Conservation (phyloP, 768 basidiomycete genomes). For the Tremella mesenterica region DNA sequence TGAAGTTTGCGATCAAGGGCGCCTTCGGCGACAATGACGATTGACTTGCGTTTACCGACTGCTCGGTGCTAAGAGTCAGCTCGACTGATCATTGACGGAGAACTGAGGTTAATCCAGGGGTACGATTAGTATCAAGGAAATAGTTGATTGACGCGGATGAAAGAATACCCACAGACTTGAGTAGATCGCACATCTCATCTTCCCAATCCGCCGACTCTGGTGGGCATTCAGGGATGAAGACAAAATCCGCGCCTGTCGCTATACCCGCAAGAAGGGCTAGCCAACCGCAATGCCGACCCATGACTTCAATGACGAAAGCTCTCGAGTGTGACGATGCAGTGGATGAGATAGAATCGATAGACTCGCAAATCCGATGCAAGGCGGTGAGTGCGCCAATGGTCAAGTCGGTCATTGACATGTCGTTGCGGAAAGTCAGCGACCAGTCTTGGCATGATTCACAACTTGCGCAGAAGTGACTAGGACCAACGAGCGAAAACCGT, state of each 20-base stretch:
- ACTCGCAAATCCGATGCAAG: slow-evolving; percentile 90
- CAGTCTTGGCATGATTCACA: too few relatives aligned
- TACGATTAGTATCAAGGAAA: background rate
- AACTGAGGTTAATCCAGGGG: background rate
- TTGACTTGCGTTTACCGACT: slow-evolving; percentile 92
- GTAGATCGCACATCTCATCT: slow-evolving; percentile 76
- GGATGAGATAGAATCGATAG: slow-evolving; percentile 95
- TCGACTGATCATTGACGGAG: too few relatives aligned
- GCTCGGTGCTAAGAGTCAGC: slow-evolving; percentile 61
- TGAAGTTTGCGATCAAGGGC: slow-evolving; percentile 79
- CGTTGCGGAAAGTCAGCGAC: slow-evolving; percentile 52
- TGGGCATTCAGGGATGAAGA: slow-evolving; percentile 93
- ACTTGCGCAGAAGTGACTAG: too few relatives aligned
- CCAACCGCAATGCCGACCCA: slow-evolving; percentile 99
- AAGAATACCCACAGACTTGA: slow-evolving; percentile 57
- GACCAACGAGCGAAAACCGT: too few relatives aligned
- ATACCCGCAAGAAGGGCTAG: slow-evolving; percentile 86
- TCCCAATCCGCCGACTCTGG: slow-evolving; percentile 76
- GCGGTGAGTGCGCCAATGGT: slow-evolving; percentile 96
- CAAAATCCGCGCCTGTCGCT: slow-evolving; percentile 83
- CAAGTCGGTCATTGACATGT: slow-evolving; percentile 94
- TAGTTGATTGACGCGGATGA: background rate
- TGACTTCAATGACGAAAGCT: slow-evolving; percentile 96
- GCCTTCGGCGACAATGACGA: slow-evolving; percentile 96
- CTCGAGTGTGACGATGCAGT: slow-evolving; percentile 92